Evolutionary conservation across 768 basidiomycete species (phyloP).

Genomic region (Postia placenta): DNA sequence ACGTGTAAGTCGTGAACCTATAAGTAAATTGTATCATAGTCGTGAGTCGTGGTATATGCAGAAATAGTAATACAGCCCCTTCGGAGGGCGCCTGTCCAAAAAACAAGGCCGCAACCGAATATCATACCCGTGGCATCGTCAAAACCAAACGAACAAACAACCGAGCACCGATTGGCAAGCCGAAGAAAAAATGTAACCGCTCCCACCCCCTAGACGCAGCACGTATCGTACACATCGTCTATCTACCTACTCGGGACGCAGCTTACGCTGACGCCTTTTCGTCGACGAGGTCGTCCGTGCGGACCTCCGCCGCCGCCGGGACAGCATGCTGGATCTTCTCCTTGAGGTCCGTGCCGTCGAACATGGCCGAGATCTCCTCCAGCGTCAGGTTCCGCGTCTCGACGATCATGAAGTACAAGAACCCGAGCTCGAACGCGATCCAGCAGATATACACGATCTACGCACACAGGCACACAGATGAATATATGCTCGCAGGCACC

Average conservation of each 20-base stretch:
- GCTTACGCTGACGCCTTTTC: conserved; percentile 1
- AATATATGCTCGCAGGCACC: neutral
- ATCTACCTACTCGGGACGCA: neutral
- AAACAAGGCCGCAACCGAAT: too few species aligned
- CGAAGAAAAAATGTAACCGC: too few species aligned
- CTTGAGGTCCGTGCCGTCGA: conserved; percentile 59
- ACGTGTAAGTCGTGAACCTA: too few species aligned
- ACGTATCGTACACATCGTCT: too few species aligned
- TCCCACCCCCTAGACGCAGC: too few species aligned
- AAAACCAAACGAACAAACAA: too few species aligned
- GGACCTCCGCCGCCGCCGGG: conserved; percentile 6
- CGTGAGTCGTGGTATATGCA: too few species aligned
- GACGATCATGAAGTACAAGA: conserved; percentile 31
- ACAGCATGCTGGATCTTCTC: conserved; percentile 3
- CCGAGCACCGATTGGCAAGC: too few species aligned
- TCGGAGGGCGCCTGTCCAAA: too few species aligned
- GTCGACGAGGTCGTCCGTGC: conserved; percentile 6
- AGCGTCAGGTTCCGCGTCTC: conserved; percentile 43
- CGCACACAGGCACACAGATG: neutral
- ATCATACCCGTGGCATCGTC: too few species aligned
- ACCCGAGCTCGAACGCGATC: conserved; percentile 34
- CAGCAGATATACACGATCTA: conserved; percentile 35
- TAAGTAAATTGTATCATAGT: too few species aligned
- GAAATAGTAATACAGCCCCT: too few species aligned
- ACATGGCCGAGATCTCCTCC: conserved; percentile 75